phyloP scores from a whole-genome alignment of 345 rosid species.

The Crucihimalaya himalaica region DNA sequence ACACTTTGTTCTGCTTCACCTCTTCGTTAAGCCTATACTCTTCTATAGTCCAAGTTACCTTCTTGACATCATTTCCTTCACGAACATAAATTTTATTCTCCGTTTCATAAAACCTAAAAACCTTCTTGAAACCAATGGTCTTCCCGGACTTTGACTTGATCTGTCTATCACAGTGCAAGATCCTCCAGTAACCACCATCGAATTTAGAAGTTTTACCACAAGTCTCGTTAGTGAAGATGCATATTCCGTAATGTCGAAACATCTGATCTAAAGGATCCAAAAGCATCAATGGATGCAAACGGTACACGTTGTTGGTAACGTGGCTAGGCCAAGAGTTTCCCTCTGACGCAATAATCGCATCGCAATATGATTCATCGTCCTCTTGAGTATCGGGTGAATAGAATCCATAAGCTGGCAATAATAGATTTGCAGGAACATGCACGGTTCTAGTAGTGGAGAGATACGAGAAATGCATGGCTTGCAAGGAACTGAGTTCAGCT shows the following conservation, averaged over 20 bases:
- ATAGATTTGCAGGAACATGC: neutral
- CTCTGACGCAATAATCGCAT: neutral
- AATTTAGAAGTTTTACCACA: neutral
- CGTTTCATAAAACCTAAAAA: slow-evolving; percentile 1
- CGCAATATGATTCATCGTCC: neutral
- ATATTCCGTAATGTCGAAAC: neutral
- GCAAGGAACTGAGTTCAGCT: slow-evolving; percentile 1
- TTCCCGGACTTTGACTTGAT: neutral
- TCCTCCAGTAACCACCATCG: neutral
- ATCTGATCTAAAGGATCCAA: neutral
- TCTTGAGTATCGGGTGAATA: neutral
- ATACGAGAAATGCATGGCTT: slow-evolving; percentile 14
- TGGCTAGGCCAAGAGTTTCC: neutral
- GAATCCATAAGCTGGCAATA: neutral
- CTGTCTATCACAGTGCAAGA: neutral
- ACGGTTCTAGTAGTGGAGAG: neutral
- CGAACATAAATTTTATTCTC: neutral
- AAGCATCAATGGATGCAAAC: neutral
- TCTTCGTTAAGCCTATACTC: neutral
- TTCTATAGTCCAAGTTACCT: neutral
- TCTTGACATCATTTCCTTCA: neutral
- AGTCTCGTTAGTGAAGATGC: neutral
- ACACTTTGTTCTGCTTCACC: neutral
- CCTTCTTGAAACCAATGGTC: slow-evolving; percentile 19
- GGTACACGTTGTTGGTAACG: neutral